Evolutionary conservation across 2,329 filamentous ascomycete genomes (phyloP), one percentile per base, ranked within the genome.

Genomic region (Thyridium curvatum): DNA sequence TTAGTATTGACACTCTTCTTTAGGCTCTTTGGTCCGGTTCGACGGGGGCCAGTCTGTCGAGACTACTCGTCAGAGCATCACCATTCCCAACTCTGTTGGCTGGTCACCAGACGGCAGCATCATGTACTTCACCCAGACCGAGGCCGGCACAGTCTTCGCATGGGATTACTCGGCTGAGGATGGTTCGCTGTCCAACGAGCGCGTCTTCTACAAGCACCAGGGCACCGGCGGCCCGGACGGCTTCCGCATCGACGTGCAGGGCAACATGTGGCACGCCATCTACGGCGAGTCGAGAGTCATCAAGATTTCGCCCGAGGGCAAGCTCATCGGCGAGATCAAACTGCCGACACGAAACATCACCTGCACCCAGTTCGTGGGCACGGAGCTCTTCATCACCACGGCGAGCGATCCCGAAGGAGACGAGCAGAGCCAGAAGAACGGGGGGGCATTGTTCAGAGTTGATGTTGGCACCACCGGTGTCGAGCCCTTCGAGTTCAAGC

Each of bases 231-330:
- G 79, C 45, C 88, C 88, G 1, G 90, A 96, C 60, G 90, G 90
- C 3, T 90, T 91, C 62, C 82, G 83, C 45, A 76, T 94, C 52
- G 90, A 96, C 55, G 75, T 73, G 32, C 79, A 94, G 39, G 89
- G 88, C n/a, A 83, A 84, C 64, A 72, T 95, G 52, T 96, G 91
- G 90, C 82, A 85, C 44, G 86, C 87, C 8, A 71, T 93, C n/a
- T 93, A 87, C 55, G 88, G 88, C 39, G 85, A 84, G 45, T 69
- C 76, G 42, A 76, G 79, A 43, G 86, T 95, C 17, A 65, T 94
- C 47, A 79, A 84, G 57, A 82, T 95, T 53, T 78, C 74, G 35
- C 77, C 80, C 4, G 60, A 73, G 37, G 88, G 87, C 3, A 66
- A 80, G 52, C 62, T 94, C 21, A 69, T 90, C 5, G 88, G 86